Base-by-base conservation (phyloP, 1,284 basidiomycete species). In the Neolentinus lepideus region DNA sequence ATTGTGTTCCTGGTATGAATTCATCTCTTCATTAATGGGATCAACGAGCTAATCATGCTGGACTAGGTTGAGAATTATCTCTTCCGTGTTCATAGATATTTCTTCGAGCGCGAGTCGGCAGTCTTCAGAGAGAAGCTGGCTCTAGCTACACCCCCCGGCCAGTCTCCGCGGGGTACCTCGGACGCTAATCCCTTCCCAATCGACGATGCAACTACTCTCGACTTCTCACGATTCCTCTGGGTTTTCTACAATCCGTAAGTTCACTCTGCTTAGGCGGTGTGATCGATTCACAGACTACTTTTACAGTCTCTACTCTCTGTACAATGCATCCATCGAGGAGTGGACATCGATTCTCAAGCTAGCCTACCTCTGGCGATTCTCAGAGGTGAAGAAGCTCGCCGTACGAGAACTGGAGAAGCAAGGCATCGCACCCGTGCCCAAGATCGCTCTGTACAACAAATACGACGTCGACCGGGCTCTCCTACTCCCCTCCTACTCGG, bases 231-330 rank as follows among this genome's bases (percentile, higher is more conserved):
- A 2, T 78, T 88, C 21, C 61, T 86, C 0, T 87, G 85, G 84
- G 79, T 88, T 0, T 88, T 86, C 66, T 88, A 88, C 50, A 82
- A 85, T 51, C 77, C 77, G 84, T 86, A 63, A 63, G 1, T 27
- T 54, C 16, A 6, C 10, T 50, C 22, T 26, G 16, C 3, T 50
- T 4, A 21, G 6, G 4, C 8, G 38, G 16, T 16, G 12, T 8
- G 6, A 50, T 50, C 47, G 47, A 50, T 26, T 9, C 4, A 50
- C 14, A 6, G 14, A 12, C 47, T 50, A 11, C 47, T 6, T 25
- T 24, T 50, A 4, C 59, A 83, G 82, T 14, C 74, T 71, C 67
- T 83, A 80, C 63, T 83, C 81, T 11, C 68, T 84, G 11, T 84
- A 85, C 66, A 70, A 79, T 19, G 75, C 80, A 0, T 67, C 65